Percentiles rank a stretch among this genome's conserved stretches.
phyloP scores from a whole-genome alignment of 2,329 filamentous ascomycete genomes.

The Phymatotrichopsis omnivora region DNA sequence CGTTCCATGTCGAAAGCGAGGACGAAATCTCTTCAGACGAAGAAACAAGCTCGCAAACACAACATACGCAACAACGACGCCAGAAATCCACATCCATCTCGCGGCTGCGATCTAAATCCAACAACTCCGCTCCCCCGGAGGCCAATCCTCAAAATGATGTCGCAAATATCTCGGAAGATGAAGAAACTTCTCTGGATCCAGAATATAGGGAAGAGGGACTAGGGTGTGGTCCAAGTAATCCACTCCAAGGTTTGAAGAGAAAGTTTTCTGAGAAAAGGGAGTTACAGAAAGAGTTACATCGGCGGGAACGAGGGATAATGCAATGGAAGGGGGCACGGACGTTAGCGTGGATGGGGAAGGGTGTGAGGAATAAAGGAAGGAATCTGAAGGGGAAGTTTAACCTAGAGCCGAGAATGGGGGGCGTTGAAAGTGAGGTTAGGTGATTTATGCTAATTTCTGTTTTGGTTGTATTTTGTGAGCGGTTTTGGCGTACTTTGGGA shows the following conservation, averaged over 20 bases:
- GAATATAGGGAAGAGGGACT: slow-evolving; percentile 24
- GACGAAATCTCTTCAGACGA: too few species aligned
- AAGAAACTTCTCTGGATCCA: neutral
- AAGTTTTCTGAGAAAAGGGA: slow-evolving; percentile 44
- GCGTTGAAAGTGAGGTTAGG: slow-evolving; percentile 54
- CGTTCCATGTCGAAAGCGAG: too few species aligned
- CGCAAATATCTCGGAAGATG: neutral
- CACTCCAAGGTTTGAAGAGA: slow-evolving; percentile 32
- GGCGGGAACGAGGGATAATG: slow-evolving; percentile 60
- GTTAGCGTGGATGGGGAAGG: slow-evolving; percentile 68
- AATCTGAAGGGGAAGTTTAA: slow-evolving; percentile 68
- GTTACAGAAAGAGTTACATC: slow-evolving; percentile 50
- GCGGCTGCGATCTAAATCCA: too few species aligned
- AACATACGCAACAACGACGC: too few species aligned
- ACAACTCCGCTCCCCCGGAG: neutral
- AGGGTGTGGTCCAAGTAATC: slow-evolving; percentile 6
- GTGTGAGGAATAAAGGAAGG: slow-evolving; percentile 66
- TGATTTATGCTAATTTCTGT: slow-evolving; percentile 2
- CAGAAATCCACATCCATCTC: too few species aligned
- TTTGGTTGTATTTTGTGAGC: too few species aligned
- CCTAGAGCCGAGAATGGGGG: slow-evolving; percentile 70
- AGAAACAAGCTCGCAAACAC: too few species aligned
- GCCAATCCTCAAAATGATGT: neutral
- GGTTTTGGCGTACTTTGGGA: too few species aligned
- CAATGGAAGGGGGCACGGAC: slow-evolving; percentile 73